These are phyloP conservation scores for Barnettozyma botsteinii DNA, from an alignment of 805 yeast species.

Conservation along the genomic window DNA sequence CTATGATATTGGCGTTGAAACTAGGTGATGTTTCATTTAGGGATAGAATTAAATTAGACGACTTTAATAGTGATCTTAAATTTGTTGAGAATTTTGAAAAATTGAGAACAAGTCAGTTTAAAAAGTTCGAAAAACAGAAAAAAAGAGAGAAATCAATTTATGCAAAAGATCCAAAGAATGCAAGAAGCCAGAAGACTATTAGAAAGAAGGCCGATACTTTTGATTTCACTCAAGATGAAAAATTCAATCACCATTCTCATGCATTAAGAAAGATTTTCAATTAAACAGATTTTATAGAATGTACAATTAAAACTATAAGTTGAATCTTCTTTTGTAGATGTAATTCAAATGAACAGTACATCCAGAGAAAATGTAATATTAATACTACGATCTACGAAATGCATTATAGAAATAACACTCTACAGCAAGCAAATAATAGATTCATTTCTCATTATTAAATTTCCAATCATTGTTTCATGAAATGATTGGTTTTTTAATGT, in stretches of 20 bases:
- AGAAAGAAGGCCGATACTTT: background rate
- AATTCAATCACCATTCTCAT: background rate
- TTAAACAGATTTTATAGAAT: background rate
- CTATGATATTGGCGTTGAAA: constrained; percentile 45
- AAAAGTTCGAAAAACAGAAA: background rate
- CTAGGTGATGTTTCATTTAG: constrained; percentile 44
- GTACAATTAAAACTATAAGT: too few relatives aligned
- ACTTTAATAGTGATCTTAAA: constrained; percentile 4
- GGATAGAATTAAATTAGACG: constrained; percentile 10
- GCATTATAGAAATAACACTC: too few relatives aligned
- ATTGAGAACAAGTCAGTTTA: background rate
- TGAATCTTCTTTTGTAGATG: too few relatives aligned
- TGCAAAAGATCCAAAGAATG: background rate
- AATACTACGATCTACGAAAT: too few relatives aligned
- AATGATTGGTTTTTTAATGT: too few relatives aligned
- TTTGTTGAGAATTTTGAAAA: background rate
- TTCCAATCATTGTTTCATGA: too few relatives aligned
- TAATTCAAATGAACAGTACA: too few relatives aligned
- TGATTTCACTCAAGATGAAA: constrained; percentile 4
- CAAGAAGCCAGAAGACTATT: background rate
- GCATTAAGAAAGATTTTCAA: background rate
- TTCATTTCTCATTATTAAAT: too few relatives aligned
- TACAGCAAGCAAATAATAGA: too few relatives aligned
- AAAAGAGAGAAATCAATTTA: background rate
- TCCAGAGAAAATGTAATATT: too few relatives aligned